Conservation (phyloP, 768 basidiomycete species). For the Leccinum sublutescens region DNA sequence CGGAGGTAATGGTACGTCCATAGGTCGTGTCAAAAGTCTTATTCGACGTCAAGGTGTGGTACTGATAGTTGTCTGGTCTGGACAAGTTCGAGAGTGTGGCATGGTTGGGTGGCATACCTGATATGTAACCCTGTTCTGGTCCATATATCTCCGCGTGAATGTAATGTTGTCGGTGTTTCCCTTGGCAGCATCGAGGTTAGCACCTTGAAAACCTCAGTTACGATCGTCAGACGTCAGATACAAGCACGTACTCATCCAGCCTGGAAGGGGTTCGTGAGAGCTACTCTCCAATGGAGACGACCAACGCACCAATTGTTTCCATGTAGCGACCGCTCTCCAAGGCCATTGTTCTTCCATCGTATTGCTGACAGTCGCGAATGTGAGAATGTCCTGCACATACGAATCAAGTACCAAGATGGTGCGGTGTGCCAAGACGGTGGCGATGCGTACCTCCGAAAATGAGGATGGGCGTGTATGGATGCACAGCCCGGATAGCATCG, state of each 20-base stretch:
- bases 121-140: constrained; percentile 75
- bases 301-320: constrained; percentile 77
- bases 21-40: constrained; percentile 58
- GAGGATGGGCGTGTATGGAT: constrained; percentile 72
- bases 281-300: not conserved
- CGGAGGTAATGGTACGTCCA: constrained; percentile 54
- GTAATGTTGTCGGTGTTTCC: constrained; percentile 49
- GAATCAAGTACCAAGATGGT: not conserved
- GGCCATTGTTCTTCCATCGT: constrained; percentile 30
- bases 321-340: constrained; percentile 89
- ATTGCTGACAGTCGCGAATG: constrained; percentile 28
- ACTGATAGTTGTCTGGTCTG: constrained; percentile 39
- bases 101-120: constrained; percentile 42
- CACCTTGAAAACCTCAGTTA: constrained; percentile 34
- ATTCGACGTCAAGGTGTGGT: constrained; percentile 57
- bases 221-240: not conserved
- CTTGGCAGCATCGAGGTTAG: constrained; percentile 42
- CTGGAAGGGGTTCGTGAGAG: constrained; percentile 6
- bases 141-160: constrained; percentile 72
- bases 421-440: not conserved
- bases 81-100: not conserved
- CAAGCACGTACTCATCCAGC: constrained; percentile 60
- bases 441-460: constrained; percentile 65
- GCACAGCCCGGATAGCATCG: constrained; percentile 68
- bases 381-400: constrained; percentile 48